phyloP scores from a whole-genome alignment of 306 rosid species.

The Senna tora region DNA sequence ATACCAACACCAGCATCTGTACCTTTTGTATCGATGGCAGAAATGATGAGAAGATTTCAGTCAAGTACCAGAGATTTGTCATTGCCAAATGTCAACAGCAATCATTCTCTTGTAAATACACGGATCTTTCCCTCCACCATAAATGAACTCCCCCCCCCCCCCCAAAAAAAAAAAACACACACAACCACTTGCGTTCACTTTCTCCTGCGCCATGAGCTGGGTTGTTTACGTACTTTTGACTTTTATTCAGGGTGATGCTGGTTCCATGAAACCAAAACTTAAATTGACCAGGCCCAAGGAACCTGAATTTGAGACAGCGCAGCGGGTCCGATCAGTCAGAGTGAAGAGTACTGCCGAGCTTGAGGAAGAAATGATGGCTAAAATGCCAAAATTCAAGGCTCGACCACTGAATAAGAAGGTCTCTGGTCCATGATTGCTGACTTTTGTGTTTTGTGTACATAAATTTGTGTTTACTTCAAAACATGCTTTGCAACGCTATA shows the following conservation, averaged over 20 bases:
- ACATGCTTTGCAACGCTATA: background rate
- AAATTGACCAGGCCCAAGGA: constrained; percentile 95
- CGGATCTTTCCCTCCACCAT: background rate
- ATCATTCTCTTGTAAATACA: constrained; percentile 60
- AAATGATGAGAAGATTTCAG: constrained; percentile 85
- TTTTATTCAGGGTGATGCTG: constrained; percentile 27
- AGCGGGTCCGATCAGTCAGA: constrained; percentile 74
- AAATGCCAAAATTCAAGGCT: constrained; percentile 96
- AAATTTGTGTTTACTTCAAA: background rate
- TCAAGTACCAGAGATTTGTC: constrained; percentile 82
- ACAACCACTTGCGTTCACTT: no score
- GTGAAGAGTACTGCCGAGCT: constrained; percentile 87
- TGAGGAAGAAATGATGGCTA: constrained; percentile 99
- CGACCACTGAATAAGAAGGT: constrained; percentile 90
- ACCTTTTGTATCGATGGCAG: constrained; percentile 90
- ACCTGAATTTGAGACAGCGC: constrained; percentile 92
- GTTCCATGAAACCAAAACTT: constrained; percentile 67
- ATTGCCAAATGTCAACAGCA: constrained; percentile 34
- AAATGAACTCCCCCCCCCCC: no score
- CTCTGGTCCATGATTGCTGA: background rate
- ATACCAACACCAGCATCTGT: constrained; percentile 57
- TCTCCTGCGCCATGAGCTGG: no score
- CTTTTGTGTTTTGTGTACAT: constrained; percentile 1
- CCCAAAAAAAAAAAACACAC: no score
- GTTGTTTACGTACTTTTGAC: background rate